Evolutionary conservation across 768 basidiomycete species (phyloP).

Genomic region (Daedaleopsis nitida): DNA sequence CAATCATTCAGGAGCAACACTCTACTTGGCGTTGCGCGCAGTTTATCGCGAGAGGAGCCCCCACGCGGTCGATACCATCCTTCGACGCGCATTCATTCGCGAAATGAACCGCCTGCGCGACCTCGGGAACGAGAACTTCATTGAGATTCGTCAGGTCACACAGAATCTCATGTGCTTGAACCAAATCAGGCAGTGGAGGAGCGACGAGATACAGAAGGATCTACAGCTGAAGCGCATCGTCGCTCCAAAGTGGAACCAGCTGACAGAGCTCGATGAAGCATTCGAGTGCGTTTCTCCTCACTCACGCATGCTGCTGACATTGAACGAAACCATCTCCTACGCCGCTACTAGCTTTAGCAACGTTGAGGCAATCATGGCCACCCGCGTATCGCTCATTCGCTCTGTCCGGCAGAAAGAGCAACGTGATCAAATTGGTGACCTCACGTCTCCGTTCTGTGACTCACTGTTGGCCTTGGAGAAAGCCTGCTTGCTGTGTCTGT

Average conservation of each 20-base stretch:
- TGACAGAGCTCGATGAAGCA: constrained; percentile 49
- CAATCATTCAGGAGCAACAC: constrained; percentile 51
- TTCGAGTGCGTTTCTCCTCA: constrained; percentile 60
- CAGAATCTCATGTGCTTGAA: constrained; percentile 80
- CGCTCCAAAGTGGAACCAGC: constrained; percentile 40
- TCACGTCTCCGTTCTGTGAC: constrained; percentile 54
- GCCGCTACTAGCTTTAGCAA: constrained; percentile 63
- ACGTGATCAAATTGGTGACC: constrained; percentile 73
- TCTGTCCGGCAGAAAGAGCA: constrained; percentile 71
- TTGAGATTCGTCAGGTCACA: constrained; percentile 68
- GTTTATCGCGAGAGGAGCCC: constrained; percentile 78
- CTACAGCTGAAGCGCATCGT: constrained; percentile 38
- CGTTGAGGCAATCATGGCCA: constrained; percentile 78
- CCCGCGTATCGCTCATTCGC: constrained; percentile 78
- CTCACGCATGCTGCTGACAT: no score
- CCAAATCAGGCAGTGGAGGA: constrained; percentile 72
- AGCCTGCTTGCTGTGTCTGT: constrained; percentile 69
- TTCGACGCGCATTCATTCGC: constrained; percentile 52
- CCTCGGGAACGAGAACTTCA: constrained; percentile 78
- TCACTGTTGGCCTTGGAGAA: constrained; percentile 64
- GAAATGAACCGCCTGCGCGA: constrained; percentile 67
- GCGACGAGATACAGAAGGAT: constrained; percentile 34
- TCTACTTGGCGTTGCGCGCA: constrained; percentile 81
- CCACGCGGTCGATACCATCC: constrained; percentile 44
- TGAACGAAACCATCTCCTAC: no score